A percentile compares a stretch with the other conserved stretches of the same genome.
phyloP scores from a whole-genome alignment of 2,329 filamentous ascomycete species.

The Paraphoma sp. region DNA sequence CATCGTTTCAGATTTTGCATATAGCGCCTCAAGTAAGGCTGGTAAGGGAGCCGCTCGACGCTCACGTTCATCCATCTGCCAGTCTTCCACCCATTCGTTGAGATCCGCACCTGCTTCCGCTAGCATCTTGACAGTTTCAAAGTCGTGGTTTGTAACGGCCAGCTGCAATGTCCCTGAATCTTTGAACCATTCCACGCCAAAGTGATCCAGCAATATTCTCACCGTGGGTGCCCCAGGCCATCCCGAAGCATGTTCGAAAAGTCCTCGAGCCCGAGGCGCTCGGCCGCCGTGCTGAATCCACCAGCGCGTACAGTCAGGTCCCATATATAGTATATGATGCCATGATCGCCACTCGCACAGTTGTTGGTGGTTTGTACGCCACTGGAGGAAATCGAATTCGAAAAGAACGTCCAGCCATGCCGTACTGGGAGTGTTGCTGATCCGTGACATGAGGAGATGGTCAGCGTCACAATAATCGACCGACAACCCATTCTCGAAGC shows the following conservation, averaged over 20 bases:
- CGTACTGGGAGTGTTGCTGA: neutral
- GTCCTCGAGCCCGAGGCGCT: conserved; percentile 2
- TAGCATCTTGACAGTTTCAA: conserved; percentile 11
- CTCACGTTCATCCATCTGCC: conserved; percentile 8
- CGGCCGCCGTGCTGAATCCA: conserved; percentile 10
- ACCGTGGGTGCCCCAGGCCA: conserved; percentile 6
- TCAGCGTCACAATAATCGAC: conserved; percentile 1
- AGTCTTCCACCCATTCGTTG: conserved; percentile 5
- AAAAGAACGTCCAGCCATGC: conserved; percentile 12
- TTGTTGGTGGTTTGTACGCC: conserved; percentile 5
- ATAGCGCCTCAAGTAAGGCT: conserved; percentile 8
- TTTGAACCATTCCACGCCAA: conserved; percentile 9
- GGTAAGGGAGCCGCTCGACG: conserved; percentile 7
- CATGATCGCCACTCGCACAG: conserved; percentile 5
- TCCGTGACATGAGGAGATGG: neutral
- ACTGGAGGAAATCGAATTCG: conserved; percentile 10
- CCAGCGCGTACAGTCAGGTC: conserved; percentile 9
- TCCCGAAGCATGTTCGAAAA: neutral
- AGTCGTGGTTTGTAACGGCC: conserved; percentile 8
- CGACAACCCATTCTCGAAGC: conserved; percentile 5
- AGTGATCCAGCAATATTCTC: conserved; percentile 3
- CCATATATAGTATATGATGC: conserved; percentile 9
- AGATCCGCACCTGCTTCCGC: conserved; percentile 9
- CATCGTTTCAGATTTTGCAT: conserved; percentile 13
- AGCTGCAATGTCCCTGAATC: conserved; percentile 8